Evolutionary conservation across 768 basidiomycete genomes (phyloP).

Genomic region (Peribolospora baueri): DNA sequence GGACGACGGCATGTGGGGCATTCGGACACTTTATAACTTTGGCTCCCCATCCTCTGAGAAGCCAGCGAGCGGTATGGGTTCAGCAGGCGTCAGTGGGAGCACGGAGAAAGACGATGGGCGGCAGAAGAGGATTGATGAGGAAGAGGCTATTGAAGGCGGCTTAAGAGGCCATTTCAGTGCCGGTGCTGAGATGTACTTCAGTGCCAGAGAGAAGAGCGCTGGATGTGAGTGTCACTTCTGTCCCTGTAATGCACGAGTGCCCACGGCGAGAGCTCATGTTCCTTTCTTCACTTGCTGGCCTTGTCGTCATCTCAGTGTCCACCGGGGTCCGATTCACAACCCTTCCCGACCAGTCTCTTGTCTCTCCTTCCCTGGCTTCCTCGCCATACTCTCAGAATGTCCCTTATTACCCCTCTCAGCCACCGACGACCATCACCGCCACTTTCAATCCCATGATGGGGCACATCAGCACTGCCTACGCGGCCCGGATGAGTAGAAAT

Average conservation of each 20-base stretch:
- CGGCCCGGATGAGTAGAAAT: constrained; percentile 62
- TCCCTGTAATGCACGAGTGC: neutral
- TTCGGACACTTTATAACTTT: constrained; percentile 75
- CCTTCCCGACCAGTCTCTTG: constrained; percentile 46
- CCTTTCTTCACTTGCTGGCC: neutral
- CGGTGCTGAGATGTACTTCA: constrained; percentile 82
- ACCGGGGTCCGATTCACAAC: constrained; percentile 88
- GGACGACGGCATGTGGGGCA: constrained; percentile 79
- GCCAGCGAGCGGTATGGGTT: no score
- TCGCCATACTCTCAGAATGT: constrained; percentile 7
- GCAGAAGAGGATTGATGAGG: constrained; percentile 71
- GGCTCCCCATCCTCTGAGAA: constrained; percentile 20
- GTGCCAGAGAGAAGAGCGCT: constrained; percentile 72
- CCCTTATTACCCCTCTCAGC: constrained; percentile 32
- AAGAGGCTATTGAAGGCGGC: constrained; percentile 76
- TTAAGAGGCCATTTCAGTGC: constrained; percentile 71
- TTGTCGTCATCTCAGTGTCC: constrained; percentile 34
- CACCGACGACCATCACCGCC: constrained; percentile 82
- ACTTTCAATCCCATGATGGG: constrained; percentile 92
- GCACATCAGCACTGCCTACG: constrained; percentile 73
- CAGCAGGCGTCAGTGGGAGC: neutral
- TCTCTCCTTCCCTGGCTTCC: constrained; percentile 26
- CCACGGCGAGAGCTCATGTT: neutral
- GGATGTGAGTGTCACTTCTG: constrained; percentile 36
- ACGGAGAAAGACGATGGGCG: constrained; percentile 14